phyloP scores from a whole-genome alignment of 352 stramenopile genomes.

The Phytopythium helicoides region DNA sequence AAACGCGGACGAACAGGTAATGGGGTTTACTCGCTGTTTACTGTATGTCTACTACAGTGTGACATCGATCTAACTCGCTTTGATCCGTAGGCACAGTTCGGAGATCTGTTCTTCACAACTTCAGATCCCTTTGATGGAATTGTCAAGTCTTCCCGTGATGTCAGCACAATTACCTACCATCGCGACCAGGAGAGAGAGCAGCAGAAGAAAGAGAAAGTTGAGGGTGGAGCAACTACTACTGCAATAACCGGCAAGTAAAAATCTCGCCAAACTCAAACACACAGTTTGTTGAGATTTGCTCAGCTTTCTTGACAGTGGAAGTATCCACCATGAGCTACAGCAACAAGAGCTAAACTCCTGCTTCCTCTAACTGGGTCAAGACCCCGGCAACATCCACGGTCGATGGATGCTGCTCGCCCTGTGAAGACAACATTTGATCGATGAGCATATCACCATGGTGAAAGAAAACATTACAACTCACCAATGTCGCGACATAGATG shows the following conservation, averaged over 20 bases:
- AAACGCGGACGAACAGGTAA: slow-evolving; percentile 35
- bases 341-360: slow-evolving; percentile 24
- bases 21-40: neutral
- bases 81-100: slow-evolving; percentile 41
- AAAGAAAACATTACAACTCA: slow-evolving; percentile 11
- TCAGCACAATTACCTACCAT: slow-evolving; percentile 65
- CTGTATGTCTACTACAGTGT: too few species aligned
- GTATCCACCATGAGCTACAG: too few species aligned
- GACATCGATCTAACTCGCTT: slow-evolving; percentile 1
- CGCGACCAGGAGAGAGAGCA: slow-evolving; percentile 17
- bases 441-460: neutral
- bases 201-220: slow-evolving; percentile 17
- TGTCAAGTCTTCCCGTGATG: slow-evolving; percentile 43
- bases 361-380: slow-evolving; percentile 47
- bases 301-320: too few species aligned
- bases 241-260: slow-evolving; percentile 1
- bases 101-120: slow-evolving; percentile 61
- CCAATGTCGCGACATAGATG: slow-evolving; percentile 56
- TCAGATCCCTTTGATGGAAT: slow-evolving; percentile 66
- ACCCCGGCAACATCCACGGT: slow-evolving; percentile 55
- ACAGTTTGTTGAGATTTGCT: too few species aligned
- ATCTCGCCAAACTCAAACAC: too few species aligned
- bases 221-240: neutral
- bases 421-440: neutral
- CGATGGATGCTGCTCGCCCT: slow-evolving; percentile 59